Conservation (phyloP, 2,329 filamentous ascomycete genomes). For the Chaetomiaceae sp. region DNA sequence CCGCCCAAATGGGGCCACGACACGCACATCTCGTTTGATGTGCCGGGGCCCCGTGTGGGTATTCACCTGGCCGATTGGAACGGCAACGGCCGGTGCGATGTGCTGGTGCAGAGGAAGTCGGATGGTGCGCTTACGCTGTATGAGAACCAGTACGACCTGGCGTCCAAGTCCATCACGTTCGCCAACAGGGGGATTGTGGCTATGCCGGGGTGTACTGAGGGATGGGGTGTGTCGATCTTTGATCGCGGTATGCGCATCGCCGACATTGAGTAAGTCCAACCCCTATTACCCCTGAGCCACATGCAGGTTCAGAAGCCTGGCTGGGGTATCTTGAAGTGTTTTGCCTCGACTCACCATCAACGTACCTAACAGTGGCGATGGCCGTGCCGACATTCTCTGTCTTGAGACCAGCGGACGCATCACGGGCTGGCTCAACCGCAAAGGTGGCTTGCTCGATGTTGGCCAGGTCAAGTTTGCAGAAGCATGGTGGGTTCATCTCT, state of each 20-base stretch:
- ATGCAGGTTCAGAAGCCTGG: too few species aligned
- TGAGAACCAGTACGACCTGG: too few species aligned
- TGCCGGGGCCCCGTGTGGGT: slow-evolving; percentile 3
- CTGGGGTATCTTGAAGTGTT: too few species aligned
- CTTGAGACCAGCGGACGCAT: slow-evolving; percentile 14
- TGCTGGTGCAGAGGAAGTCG: slow-evolving; percentile 8
- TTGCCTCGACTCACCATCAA: neutral
- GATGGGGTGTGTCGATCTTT: slow-evolving; percentile 13
- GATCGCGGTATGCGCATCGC: slow-evolving; percentile 14
- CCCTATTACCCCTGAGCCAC: too few species aligned
- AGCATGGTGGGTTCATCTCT: neutral
- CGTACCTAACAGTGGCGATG: slow-evolving; percentile 14
- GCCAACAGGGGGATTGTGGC: neutral
- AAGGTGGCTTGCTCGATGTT: slow-evolving; percentile 17
- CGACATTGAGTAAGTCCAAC: slow-evolving; percentile 9
- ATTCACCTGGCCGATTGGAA: slow-evolving; percentile 13
- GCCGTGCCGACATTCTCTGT: slow-evolving; percentile 14
- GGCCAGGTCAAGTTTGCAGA: slow-evolving; percentile 29
- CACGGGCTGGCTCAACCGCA: slow-evolving; percentile 12
- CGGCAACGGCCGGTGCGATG: slow-evolving; percentile 11
- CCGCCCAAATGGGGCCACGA: slow-evolving; percentile 8
- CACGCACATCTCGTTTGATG: neutral
- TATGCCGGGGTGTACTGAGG: neutral
- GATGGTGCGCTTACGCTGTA: slow-evolving; percentile 7
- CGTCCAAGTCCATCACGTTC: too few species aligned